Evolutionary conservation across 1,139 yeast species (phyloP), one percentile per base, ranked within the genome.

Genomic region (Candida mesenterica): DNA sequence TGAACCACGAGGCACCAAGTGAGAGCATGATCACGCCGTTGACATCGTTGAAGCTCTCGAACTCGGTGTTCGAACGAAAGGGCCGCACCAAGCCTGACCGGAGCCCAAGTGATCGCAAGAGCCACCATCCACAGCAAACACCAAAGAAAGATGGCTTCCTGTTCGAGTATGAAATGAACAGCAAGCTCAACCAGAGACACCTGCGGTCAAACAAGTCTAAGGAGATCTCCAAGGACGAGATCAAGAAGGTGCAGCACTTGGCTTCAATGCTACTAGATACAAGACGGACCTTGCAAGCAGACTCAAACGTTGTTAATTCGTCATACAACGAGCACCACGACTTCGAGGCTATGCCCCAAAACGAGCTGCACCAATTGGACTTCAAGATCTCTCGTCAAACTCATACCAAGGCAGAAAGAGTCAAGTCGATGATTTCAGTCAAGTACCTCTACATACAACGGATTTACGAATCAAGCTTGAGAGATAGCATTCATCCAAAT

Each of bases 381-480:
- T 35, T 49, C 26, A 31, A 39, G 24, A 39, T 49, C 5, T 61
- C 74, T 3, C 53, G 68, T 28, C 59, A 69, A 5, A 72, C 81
- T 1, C 48, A 65, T 14, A 58, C 69, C 9, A 52, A 85, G 30
- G 83, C 80, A 0, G 77, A 75, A 38, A 67, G 72, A 42, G 80
- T 78, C 14, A 70, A 69, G 42, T 59, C 74, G 5, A 68, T 71
- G 57, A 42, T 81, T 8, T 77, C 73, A 20, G 53, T 75, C 27
- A 74, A 77, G 45, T 80, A 79, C 49, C 57, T 69, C 25, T 63
- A 68, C 35, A 49, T 80, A 12, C 75, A 66, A 39, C 59, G 74
- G 34, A 51, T 59, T 1, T 63, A 63, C 41, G 58, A 50, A 18
- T 40, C 33, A 28, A 28, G 33, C 10, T 26, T 30, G 8, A 34